Conservation (phyloP, 2,329 filamentous ascomycete genomes). For the Polytolypa hystricis region DNA sequence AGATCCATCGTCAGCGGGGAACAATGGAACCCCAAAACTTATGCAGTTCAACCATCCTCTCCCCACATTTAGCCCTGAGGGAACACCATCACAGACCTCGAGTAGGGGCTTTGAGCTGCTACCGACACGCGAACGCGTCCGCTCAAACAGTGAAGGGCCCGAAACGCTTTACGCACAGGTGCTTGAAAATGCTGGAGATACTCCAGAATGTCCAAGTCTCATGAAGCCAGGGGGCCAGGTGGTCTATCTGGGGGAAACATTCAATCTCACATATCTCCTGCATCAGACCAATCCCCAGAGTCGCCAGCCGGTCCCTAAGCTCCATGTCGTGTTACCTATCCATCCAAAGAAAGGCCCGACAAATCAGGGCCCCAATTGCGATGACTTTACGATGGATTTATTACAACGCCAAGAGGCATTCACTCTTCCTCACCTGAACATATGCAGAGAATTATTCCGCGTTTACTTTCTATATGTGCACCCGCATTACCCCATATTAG, state of each 20-base stretch:
- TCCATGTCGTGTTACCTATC: conserved; percentile 1
- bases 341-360: conserved; percentile 1
- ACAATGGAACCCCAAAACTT: background rate
- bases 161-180: conserved; percentile 5
- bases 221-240: conserved; percentile 4
- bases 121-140: background rate
- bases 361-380: conserved; percentile 1
- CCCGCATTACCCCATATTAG: conserved; percentile 3
- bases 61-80: background rate
- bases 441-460: conserved; percentile 3
- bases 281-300: background rate
- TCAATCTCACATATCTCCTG: conserved; percentile 3
- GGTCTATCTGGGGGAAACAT: conserved; percentile 2
- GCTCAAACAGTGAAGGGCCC: conserved; percentile 1
- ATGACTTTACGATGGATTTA: conserved; percentile 1
- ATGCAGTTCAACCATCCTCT: background rate
- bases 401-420: conserved; percentile 4
- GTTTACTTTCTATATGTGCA: conserved; percentile 5
- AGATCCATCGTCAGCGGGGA: background rate
- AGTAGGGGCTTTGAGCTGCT: background rate
- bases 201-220: conserved; percentile 2
- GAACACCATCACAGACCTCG: background rate
- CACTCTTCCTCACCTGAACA: background rate
- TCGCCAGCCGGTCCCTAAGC: conserved; percentile 1
- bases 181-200: conserved; percentile 1